Base-by-base conservation (phyloP, 2,329 filamentous ascomycete species). In the Bipolaris victoriae region DNA sequence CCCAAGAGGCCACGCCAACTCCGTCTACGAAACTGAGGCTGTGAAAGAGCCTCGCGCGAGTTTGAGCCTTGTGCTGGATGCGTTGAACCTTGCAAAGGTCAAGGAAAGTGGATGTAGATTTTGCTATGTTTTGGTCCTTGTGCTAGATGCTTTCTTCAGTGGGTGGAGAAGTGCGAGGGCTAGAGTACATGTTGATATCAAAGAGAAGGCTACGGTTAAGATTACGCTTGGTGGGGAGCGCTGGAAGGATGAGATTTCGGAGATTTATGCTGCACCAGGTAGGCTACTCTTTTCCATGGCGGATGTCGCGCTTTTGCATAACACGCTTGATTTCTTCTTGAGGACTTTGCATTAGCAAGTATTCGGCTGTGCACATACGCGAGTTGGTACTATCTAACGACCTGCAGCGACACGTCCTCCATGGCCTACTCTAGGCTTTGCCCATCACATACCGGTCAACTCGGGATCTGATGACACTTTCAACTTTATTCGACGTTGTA, bases 381-480 rank as follows among this genome's bases (percentile, higher is more conserved):
- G 11, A 35, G 6, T 33, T 37, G 7, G 16, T 39, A 29, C 11
- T n/a, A n/a, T 43, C 60, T 67, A 47, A 66, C 59, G 35, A 18
- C 10, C 13, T 33, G 2, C 29, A 74, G 72, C 64, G 50, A 64
- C 66, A n/a, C 66, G 68, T 7, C 49, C 67, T 20, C 70, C 71
- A 7, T 74, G 70, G 72, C 64, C 70, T 29, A 71, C 68, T 9
- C 63, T 74, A 9, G 71, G 72, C 13, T 62, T 59, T 13, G 68
- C 70, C 15, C 67, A 68, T 52, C 66, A 65, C 15, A 71, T 74
- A 26, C 70, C 70, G 22, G 33, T 56, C n/a, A 63, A 71, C 41
- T 64, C 72, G 22, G 71, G 72, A 10, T 74, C 72, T 13, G 72
- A 73, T 46, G 70, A 71, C 10, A 71, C 70, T 1, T 73, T 74